Evolutionary conservation across 176 grass and related monocot species (phyloP).

Genomic region (Leersia perrieri): DNA sequence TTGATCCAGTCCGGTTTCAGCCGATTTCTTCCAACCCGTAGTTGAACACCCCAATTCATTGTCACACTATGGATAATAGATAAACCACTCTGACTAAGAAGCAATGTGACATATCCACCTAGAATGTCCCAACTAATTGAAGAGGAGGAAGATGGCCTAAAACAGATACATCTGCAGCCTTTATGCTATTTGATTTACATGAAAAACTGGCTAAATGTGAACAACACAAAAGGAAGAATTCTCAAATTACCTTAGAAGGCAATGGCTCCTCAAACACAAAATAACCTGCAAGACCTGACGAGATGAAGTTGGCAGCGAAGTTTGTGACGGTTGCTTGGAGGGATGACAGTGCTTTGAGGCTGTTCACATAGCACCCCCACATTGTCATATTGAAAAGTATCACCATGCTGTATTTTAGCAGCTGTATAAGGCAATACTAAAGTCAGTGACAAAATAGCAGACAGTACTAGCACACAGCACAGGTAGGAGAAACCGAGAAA

Average conservation of each 20-base stretch:
- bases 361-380: constrained; percentile 93
- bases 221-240: neutral
- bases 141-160: neutral
- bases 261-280: constrained; percentile 78
- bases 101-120: neutral
- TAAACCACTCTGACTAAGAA: neutral
- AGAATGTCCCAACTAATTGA: too few species aligned
- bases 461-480: neutral
- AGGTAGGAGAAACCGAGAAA: neutral
- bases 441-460: constrained; percentile 10
- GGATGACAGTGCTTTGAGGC: constrained; percentile 81
- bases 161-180: neutral
- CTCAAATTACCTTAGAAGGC: constrained; percentile 58
- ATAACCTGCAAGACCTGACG: constrained; percentile 81
- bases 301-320: constrained; percentile 86
- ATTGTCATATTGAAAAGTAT: constrained; percentile 77
- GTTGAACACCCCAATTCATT: too few species aligned
- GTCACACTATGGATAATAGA: neutral
- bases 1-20: too few species aligned
- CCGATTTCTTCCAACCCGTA: too few species aligned
- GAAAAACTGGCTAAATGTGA: neutral
- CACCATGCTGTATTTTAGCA: constrained; percentile 74
- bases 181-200: neutral
- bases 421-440: constrained; percentile 33
- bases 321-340: constrained; percentile 92